phyloP scores from a whole-genome alignment of 306 rosid species.

The Casuarina glauca region DNA sequence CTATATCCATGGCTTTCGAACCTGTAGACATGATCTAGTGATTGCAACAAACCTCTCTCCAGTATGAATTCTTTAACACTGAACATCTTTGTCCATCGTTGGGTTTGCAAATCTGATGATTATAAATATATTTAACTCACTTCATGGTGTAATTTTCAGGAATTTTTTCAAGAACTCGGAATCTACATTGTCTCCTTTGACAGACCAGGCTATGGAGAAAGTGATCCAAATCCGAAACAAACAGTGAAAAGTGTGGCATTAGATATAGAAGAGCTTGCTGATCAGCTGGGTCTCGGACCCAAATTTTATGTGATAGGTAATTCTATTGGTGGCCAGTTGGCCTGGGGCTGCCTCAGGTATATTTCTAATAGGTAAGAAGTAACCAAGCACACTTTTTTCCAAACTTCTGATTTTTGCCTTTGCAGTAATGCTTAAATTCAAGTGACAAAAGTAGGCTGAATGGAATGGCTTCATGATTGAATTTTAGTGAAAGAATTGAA shows the following conservation, averaged over 20 bases:
- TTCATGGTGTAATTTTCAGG: slow-evolving; percentile 27
- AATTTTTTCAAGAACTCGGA: slow-evolving; percentile 35
- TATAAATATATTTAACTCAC: neutral
- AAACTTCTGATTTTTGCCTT: neutral
- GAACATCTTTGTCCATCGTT: neutral
- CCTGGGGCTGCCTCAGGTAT: slow-evolving; percentile 49
- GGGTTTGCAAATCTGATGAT: neutral
- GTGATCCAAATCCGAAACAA: slow-evolving; percentile 41
- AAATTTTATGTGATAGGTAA: slow-evolving; percentile 42
- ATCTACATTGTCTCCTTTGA: slow-evolving; percentile 44
- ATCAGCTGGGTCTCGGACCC: slow-evolving; percentile 41
- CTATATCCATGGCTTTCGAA: slow-evolving; percentile 40
- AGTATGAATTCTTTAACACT: slow-evolving; percentile 5
- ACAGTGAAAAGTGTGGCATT: slow-evolving; percentile 38
- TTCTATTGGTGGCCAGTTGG: slow-evolving; percentile 46
- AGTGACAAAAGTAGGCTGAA: too few relatives aligned
- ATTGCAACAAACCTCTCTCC: slow-evolving; percentile 16
- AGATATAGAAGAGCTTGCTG: slow-evolving; percentile 50
- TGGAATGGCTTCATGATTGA: too few relatives aligned
- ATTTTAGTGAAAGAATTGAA: too few relatives aligned
- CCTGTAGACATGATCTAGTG: slow-evolving; percentile 28
- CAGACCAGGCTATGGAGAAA: slow-evolving; percentile 53
- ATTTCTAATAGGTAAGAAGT: slow-evolving; percentile 43
- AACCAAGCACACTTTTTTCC: too few relatives aligned
- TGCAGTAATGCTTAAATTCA: too few relatives aligned